These are phyloP conservation scores for Manihot esculenta DNA, from an alignment of 441 rosid species.

Conservation along the genomic window DNA sequence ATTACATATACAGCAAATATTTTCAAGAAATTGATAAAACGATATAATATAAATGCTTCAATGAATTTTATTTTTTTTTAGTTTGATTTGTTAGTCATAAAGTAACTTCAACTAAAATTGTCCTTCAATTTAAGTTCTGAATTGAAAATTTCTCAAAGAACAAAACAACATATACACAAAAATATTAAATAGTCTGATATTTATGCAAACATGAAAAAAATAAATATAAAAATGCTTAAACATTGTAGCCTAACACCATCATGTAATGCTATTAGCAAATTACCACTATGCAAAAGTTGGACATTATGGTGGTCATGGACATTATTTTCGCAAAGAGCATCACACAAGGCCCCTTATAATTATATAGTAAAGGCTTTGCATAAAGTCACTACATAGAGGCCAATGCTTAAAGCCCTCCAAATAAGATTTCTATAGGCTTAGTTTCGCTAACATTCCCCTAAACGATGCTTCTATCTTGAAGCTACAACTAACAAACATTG, in stretches of 20 bases:
- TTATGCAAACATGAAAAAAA: too few species aligned
- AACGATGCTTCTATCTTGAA: not conserved
- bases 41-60: not conserved
- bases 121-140: too few species aligned
- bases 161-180: not conserved
- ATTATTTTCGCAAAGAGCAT: not conserved
- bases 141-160: too few species aligned
- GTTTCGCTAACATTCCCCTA: not conserved
- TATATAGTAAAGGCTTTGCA: not conserved
- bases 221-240: too few species aligned
- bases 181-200: not conserved
- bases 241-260: too few species aligned
- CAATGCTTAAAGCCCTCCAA: conserved; percentile 5
- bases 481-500: not conserved
- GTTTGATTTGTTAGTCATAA: not conserved
- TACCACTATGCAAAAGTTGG: not conserved
- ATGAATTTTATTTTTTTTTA: not conserved
- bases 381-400: not conserved
- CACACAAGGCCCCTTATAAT: not conserved
- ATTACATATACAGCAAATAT: conserved; percentile 1
- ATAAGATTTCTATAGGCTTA: not conserved
- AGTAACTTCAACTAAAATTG: not conserved
- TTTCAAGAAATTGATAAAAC: not conserved
- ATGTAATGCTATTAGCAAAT: not conserved
- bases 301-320: not conserved